These are phyloP conservation scores for Scheffersomyces segobiensis DNA, from an alignment of 1,139 yeast species.

Conservation along the genomic window DNA sequence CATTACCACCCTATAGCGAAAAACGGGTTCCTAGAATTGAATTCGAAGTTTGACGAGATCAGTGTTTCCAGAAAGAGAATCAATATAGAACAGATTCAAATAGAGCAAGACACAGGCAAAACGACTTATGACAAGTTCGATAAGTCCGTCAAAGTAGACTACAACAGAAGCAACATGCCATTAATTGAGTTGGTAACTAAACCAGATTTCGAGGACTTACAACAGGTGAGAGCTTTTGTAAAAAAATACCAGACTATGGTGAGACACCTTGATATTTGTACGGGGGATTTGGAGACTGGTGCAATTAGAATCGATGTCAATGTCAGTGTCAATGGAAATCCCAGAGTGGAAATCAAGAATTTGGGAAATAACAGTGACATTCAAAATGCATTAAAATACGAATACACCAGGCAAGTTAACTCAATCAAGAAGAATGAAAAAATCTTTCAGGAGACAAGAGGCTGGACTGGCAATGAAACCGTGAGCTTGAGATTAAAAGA, in stretches of 20 bases:
- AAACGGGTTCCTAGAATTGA: slow-evolving; percentile 58
- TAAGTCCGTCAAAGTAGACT: slow-evolving; percentile 59
- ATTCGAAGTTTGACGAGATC: slow-evolving; percentile 55
- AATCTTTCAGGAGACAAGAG: slow-evolving; percentile 73
- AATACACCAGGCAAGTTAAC: slow-evolving; percentile 65
- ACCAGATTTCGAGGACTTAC: slow-evolving; percentile 75
- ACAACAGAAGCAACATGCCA: slow-evolving; percentile 84
- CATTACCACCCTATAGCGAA: slow-evolving; percentile 78
- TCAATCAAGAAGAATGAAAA: slow-evolving; percentile 30
- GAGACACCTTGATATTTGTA: slow-evolving; percentile 67
- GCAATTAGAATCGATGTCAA: slow-evolving; percentile 96
- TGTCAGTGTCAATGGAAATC: slow-evolving; percentile 68
- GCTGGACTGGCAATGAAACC: slow-evolving; percentile 83
- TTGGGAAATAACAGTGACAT: slow-evolving; percentile 84
- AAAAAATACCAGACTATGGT: slow-evolving; percentile 77
- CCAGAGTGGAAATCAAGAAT: slow-evolving; percentile 86
- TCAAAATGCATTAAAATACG: slow-evolving; percentile 71
- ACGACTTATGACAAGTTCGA: slow-evolving; percentile 56
- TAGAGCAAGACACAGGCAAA: slow-evolving; percentile 95
- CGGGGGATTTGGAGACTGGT: slow-evolving; percentile 92
- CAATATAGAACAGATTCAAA: slow-evolving; percentile 70
- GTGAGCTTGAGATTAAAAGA: slow-evolving; percentile 73
- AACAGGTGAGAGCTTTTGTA: slow-evolving; percentile 75
- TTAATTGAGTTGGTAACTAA: slow-evolving; percentile 87
- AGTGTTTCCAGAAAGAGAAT: slow-evolving; percentile 40